A percentile compares a stretch with the other conserved stretches of the same genome.
Evolutionary conservation across 139 green algal genomes (phyloP).

Genomic region (Chlamydomonas incerta): DNA sequence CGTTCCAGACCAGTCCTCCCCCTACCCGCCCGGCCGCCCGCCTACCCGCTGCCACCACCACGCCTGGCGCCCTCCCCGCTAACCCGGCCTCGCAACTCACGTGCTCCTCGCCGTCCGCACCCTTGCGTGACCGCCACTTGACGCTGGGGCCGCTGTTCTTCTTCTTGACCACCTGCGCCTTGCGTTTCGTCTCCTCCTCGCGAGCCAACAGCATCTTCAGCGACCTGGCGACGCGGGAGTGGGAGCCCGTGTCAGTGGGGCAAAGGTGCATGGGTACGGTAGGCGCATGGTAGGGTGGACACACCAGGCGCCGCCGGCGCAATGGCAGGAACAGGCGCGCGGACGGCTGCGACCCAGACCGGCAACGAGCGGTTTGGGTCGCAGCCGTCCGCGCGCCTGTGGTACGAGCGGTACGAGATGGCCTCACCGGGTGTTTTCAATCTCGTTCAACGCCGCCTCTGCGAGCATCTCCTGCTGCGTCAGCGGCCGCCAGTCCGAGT

Average conservation of each 20-base stretch:
- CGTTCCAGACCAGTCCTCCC: too few species aligned
- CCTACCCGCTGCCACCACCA: not conserved
- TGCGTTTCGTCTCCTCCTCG: slow-evolving; percentile 66
- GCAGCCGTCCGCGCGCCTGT: too few species aligned
- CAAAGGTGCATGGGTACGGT: too few species aligned
- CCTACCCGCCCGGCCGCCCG: not conserved
- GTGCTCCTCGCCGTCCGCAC: slow-evolving; percentile 3
- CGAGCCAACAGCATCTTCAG: slow-evolving; percentile 66
- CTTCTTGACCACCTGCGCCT: slow-evolving; percentile 54
- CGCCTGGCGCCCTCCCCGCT: too few species aligned
- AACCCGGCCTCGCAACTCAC: slow-evolving; percentile 21
- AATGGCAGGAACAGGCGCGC: too few species aligned
- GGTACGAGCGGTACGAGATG: too few species aligned
- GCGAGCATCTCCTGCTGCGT: slow-evolving; percentile 89
- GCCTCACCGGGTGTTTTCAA: slow-evolving; percentile 69
- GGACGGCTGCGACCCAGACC: too few species aligned
- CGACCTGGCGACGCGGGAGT: slow-evolving; percentile 37
- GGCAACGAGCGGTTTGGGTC: too few species aligned
- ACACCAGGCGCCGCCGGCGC: too few species aligned
- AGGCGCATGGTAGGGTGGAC: too few species aligned
- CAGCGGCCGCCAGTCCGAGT: slow-evolving; percentile 43
- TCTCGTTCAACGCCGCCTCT: slow-evolving; percentile 88
- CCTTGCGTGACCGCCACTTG: slow-evolving; percentile 45
- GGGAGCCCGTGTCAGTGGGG: too few species aligned
- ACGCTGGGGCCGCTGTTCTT: slow-evolving; percentile 70